Conservation (phyloP, 2,329 filamentous ascomycete species). For the Metarhizium guizhouense region DNA sequence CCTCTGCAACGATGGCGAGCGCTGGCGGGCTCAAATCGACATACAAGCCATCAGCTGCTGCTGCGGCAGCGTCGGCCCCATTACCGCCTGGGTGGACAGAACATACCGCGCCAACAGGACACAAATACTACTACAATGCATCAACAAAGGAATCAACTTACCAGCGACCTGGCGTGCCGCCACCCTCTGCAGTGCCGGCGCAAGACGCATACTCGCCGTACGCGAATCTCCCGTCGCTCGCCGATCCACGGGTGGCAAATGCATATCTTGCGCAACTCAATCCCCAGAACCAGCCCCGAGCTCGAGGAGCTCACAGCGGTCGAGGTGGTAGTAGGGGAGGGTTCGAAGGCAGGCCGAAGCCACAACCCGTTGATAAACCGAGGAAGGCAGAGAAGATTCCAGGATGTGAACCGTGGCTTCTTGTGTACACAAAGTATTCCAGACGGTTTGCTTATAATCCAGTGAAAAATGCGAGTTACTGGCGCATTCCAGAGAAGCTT, state of each 20-base stretch:
- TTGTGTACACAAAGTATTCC: constrained; percentile 88
- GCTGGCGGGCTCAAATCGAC: constrained; percentile 58
- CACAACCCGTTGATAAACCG: constrained; percentile 70
- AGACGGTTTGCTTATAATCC: constrained; percentile 86
- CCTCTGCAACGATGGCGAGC: neutral
- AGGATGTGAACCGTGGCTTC: constrained; percentile 74
- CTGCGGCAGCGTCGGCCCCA: constrained; percentile 34
- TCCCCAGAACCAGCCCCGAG: constrained; percentile 27
- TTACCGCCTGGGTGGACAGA: constrained; percentile 84
- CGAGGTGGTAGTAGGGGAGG: constrained; percentile 26
- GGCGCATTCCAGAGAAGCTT: constrained; percentile 86
- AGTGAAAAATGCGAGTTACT: constrained; percentile 79
- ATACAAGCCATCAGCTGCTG: constrained; percentile 48
- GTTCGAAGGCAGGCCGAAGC: constrained; percentile 50
- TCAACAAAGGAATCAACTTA: constrained; percentile 82
- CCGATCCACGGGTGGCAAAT: constrained; percentile 49
- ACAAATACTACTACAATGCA: constrained; percentile 81
- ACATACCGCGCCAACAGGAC: constrained; percentile 80
- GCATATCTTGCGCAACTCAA: constrained; percentile 50
- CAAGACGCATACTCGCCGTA: constrained; percentile 16
- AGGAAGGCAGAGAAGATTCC: constrained; percentile 73
- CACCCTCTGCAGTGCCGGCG: constrained; percentile 21
- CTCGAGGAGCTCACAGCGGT: constrained; percentile 22
- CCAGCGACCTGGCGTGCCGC: constrained; percentile 50
- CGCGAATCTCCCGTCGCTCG: constrained; percentile 27